Conservation (phyloP, 176 grass and related monocot species). For the Ampelocalamus luodianensis region DNA sequence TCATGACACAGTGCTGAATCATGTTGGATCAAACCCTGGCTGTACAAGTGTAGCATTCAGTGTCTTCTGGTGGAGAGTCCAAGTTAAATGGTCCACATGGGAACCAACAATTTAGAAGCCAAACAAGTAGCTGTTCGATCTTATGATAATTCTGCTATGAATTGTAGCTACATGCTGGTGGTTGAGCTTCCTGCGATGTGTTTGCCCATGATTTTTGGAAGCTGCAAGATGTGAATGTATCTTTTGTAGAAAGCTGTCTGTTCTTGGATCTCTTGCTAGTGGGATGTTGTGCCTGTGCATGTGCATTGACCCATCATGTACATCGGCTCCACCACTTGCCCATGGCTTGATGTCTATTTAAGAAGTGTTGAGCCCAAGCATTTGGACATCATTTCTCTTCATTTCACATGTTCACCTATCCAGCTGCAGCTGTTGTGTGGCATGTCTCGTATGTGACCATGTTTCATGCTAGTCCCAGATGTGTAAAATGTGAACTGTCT, state of each 20-base stretch:
- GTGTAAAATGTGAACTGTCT: slow-evolving; percentile 17
- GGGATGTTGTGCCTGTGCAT: too few species aligned
- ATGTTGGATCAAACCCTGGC: not conserved
- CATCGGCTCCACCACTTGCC: slow-evolving; percentile 37
- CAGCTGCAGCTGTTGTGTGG: not conserved
- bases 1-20: not conserved
- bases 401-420: slow-evolving; percentile 26
- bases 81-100: slow-evolving; percentile 25
- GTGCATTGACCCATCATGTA: slow-evolving; percentile 40
- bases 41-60: not conserved
- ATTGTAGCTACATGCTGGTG: slow-evolving; percentile 33
- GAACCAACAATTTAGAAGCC: slow-evolving; percentile 1
- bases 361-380: slow-evolving; percentile 32
- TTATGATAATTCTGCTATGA: slow-evolving; percentile 17
- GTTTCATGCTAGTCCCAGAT: not conserved
- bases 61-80: not conserved
- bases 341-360: slow-evolving; percentile 39
- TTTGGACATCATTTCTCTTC: slow-evolving; percentile 27
- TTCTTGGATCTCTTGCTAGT: too few species aligned
- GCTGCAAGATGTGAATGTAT: slow-evolving; percentile 19
- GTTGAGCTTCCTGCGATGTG: slow-evolving; percentile 17
- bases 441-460: not conserved
- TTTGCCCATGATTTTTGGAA: slow-evolving; percentile 38
- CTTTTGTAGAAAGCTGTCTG: too few species aligned
- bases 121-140: not conserved